Conservation (phyloP, 345 rosid genomes). For the Nephelium lappaceum region DNA sequence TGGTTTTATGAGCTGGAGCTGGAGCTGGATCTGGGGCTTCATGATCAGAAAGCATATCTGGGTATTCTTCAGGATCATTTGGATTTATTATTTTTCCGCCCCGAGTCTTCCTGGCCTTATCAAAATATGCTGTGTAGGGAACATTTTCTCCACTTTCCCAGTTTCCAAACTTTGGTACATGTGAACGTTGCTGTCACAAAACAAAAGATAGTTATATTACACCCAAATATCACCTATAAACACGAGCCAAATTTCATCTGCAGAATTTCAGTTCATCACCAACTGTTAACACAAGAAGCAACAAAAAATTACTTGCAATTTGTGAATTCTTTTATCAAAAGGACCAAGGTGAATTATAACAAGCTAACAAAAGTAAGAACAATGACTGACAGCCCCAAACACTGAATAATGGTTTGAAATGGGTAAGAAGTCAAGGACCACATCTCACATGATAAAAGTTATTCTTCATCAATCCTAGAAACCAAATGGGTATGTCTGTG, state of each 20-base stretch:
- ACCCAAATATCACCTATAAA: neutral
- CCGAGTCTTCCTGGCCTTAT: conserved; percentile 77
- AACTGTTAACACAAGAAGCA: neutral
- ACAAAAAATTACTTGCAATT: neutral
- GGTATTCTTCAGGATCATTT: conserved; percentile 71
- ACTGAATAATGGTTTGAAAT: neutral
- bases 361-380: neutral
- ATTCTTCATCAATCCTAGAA: neutral
- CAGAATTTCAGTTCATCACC: neutral
- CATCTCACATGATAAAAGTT: neutral
- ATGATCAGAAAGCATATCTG: conserved; percentile 37
- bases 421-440: neutral
- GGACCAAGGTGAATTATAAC: neutral
- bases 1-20: conserved; percentile 47
- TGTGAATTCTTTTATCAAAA: neutral
- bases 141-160: conserved; percentile 81
- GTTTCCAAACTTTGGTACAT: conserved; percentile 86
- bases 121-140: conserved; percentile 89
- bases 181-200: conserved; percentile 61
- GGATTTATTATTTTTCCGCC: conserved; percentile 65
- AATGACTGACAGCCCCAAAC: neutral
- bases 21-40: conserved; percentile 41
- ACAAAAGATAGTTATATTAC: conserved; percentile 23
- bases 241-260: neutral
- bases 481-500: neutral